Base-by-base conservation (phyloP, 306 rosid genomes). In the Vicia faba region DNA sequence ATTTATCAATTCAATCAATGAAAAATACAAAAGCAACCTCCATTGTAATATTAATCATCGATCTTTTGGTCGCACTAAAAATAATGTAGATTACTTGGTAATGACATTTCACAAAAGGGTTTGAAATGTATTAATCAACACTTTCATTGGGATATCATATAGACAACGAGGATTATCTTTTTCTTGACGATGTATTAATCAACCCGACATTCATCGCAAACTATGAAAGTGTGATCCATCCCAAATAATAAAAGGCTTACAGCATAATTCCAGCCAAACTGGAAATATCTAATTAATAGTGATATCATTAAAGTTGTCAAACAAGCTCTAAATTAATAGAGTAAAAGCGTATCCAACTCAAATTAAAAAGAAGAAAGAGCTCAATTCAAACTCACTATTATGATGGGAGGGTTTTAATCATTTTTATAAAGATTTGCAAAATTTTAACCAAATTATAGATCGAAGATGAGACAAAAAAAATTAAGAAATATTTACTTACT, bases 101-200 rank as follows among this genome's bases (percentile, higher is more conserved):
- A 81, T 75, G 67, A 78, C 78, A 72, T 33, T 69, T 64, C 63
- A 58, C 16, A 72, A 66, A 78, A 73, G 41, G 56, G 54, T 71
- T 61, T 55, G 78, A 80, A 67, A n/a, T n/a, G n/a, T n/a, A n/a
- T n/a, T n/a, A n/a, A n/a, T n/a, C n/a, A n/a, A n/a, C n/a, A n/a
- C n/a, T n/a, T n/a, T n/a, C 33, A 65, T 61, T 74, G 16, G 59
- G 46, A 43, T 66, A 18, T 56, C 76, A 11, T 41, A 61, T 33
- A 40, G 50, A 39, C 40, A 7, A 8, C 61, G 11, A 5, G 23
- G 44, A 31, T 59, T 7, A 4, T 4, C 57, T 26, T 67, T 73
- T 68, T 45, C 18, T 13, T 12, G n/a, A 61, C 2, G 39, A 56
- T 63, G 1, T 9, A 44, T 63, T 28, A 49, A 38, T 71, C 61